These are phyloP conservation scores for Candida anutae DNA, from an alignment of 1,139 yeast species.

Conservation along the genomic window DNA sequence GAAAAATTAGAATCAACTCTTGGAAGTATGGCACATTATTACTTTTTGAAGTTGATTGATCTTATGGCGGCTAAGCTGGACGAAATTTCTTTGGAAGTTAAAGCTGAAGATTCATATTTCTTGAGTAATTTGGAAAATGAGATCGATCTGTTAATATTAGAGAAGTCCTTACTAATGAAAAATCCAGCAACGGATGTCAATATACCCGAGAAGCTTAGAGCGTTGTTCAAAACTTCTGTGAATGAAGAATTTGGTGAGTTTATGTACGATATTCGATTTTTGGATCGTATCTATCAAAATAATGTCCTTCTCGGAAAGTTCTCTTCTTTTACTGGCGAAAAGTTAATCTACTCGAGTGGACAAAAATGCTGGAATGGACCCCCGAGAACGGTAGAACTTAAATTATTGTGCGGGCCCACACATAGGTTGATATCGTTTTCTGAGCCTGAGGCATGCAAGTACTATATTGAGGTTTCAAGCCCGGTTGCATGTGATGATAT, in stretches of 20 bases:
- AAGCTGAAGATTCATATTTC: too few relatives aligned
- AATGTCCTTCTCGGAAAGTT: slow-evolving; percentile 53
- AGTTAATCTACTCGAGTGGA: slow-evolving; percentile 49
- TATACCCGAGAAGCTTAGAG: too few relatives aligned
- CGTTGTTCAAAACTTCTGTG: slow-evolving; percentile 58
- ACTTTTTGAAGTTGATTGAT: too few relatives aligned
- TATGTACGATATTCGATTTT: slow-evolving; percentile 55
- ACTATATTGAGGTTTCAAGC: slow-evolving; percentile 50
- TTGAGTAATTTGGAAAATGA: too few relatives aligned
- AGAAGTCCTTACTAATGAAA: too few relatives aligned
- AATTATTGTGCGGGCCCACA: slow-evolving; percentile 58
- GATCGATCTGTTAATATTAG: too few relatives aligned
- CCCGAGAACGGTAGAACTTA: slow-evolving; percentile 57
- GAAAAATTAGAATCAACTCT: too few relatives aligned
- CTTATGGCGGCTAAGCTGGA: too few relatives aligned
- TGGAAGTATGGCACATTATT: too few relatives aligned
- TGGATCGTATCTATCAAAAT: slow-evolving; percentile 52
- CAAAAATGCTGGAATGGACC: slow-evolving; percentile 96
- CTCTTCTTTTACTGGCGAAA: slow-evolving; percentile 26
- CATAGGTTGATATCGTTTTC: slow-evolving; percentile 54
- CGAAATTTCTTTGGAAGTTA: too few relatives aligned
- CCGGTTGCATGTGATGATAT: slow-evolving; percentile 61
- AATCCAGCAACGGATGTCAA: too few relatives aligned
- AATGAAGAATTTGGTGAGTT: slow-evolving; percentile 56
- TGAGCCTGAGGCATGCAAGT: slow-evolving; percentile 88